Evolutionary conservation across 2,329 filamentous ascomycete species (phyloP), one percentile per base, ranked within the genome.

Genomic region (Aspergillus pseudoviridinutans): DNA sequence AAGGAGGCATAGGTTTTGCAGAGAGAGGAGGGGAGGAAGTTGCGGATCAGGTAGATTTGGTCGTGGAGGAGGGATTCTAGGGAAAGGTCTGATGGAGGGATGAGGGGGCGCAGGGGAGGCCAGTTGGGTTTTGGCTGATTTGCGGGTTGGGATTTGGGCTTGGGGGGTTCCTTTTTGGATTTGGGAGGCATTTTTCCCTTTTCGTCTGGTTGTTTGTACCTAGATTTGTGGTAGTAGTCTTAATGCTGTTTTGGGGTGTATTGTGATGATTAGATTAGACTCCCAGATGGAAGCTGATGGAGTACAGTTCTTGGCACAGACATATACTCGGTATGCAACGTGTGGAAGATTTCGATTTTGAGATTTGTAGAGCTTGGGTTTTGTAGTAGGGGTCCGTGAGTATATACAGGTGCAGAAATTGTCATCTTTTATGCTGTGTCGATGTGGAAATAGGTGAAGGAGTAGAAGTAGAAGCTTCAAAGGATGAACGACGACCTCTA

Each of bases 1-100:
- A 93, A 94, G 1, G 84, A 80, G 51, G 91, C 83, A 71, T 93
- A 95, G 56, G 82, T 85, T 64, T 86, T 87, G 78, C 90, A 94
- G 5, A 96, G 82, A 3, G 80, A 84, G 9, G 84, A 81, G 0
- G 91, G 89, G 77, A 90, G 91, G 71, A 96, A 87, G 60, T 85
- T 87, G 2, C 84, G 82, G 57, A 94, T 80, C 3, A 90, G 82
- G 51, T 92, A 77, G 53, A 96, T 89, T 68, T 92, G 91, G 60
- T 83, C 79, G 0, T 77, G 71, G n/a, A 87, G 70, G 12, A 85
- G 62, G 22, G 84, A 77, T 32, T 85, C 78, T 28, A 90, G 79
- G 7, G 72, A 69, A 14, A 95, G 84, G 64, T 88, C 82, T 50
- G 82, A 77, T 49, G 88, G 76, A 49, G 90, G 87, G 47, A 92